Percentiles rank a stretch among this genome's conserved stretches.
These are phyloP conservation scores for Poa pratensis DNA, from an alignment of 176 grass and related monocot genomes.

Conservation along the genomic window DNA sequence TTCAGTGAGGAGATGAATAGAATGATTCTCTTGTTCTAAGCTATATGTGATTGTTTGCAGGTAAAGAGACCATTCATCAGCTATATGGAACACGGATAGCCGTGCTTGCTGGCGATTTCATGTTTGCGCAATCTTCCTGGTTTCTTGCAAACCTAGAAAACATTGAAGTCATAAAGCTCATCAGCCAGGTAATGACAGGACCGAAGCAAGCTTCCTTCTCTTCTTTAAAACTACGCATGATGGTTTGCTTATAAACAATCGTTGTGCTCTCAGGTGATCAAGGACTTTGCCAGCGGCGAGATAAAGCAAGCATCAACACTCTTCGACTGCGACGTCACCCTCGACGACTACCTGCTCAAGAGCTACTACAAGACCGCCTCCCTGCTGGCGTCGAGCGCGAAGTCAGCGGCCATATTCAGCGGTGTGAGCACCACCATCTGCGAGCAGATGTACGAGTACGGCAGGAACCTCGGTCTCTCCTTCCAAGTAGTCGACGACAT, in stretches of 20 bases:
- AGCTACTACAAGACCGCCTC: conserved; percentile 97
- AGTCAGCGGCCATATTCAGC: conserved; percentile 86
- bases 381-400: conserved; percentile 85
- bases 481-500: conserved; percentile 98
- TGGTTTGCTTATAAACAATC: background rate
- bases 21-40: conserved; percentile 24
- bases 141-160: conserved; percentile 96
- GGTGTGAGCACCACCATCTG: conserved; percentile 50
- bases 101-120: conserved; percentile 92
- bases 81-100: conserved; percentile 87
- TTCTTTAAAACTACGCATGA: background rate
- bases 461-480: conserved; percentile 82
- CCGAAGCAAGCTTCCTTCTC: background rate
- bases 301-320: conserved; percentile 91
- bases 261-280: conserved; percentile 70
- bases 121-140: conserved; percentile 99
- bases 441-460: conserved; percentile 87
- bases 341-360: conserved; percentile 94
- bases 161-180: conserved; percentile 93
- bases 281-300: conserved; percentile 95
- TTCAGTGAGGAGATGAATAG: background rate
- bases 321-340: conserved; percentile 74
- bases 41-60: conserved; percentile 41
- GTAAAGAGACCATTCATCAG: conserved; percentile 91
- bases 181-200: conserved; percentile 75